Conservation (phyloP, 345 rosid genomes). For the Gossypioides kirkii region DNA sequence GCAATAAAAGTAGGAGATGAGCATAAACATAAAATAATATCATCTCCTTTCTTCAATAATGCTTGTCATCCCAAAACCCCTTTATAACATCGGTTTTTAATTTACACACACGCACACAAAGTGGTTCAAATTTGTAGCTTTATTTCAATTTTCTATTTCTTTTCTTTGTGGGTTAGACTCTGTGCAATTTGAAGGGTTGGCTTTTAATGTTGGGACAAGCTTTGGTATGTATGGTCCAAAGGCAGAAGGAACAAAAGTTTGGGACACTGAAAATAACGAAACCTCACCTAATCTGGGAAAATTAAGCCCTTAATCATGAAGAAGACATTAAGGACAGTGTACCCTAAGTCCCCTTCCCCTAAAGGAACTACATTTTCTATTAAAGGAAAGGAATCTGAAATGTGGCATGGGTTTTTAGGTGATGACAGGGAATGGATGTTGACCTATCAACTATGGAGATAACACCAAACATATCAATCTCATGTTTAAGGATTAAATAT, state of each 20-base stretch:
- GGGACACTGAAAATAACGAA: conserved; percentile 15
- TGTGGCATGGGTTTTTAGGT: conserved; percentile 84
- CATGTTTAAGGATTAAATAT: conserved; percentile 24
- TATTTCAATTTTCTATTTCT: neutral
- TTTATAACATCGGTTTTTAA: neutral
- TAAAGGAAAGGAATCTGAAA: conserved; percentile 71
- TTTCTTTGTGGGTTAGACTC: conserved; percentile 2
- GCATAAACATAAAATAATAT: conserved; percentile 24
- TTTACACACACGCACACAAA: neutral
- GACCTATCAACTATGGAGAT: conserved; percentile 91
- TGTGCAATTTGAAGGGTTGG: neutral
- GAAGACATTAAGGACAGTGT: neutral
- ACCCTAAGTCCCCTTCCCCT: conserved; percentile 1
- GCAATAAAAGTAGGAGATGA: conserved; percentile 33
- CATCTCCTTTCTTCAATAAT: conserved; percentile 30
- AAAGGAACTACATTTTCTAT: conserved; percentile 29
- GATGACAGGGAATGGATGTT: conserved; percentile 88
- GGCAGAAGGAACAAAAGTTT: neutral
- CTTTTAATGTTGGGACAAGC: neutral
- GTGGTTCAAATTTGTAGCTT: neutral
- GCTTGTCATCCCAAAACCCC: conserved; percentile 16
- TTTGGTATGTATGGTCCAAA: neutral
- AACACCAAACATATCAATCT: conserved; percentile 78
- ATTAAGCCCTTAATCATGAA: conserved; percentile 7
- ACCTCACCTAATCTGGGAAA: conserved; percentile 14